A percentile compares a stretch with the other conserved stretches of the same genome.
Conservation (phyloP, 2,329 filamentous ascomycete genomes). For the Aureobasidium sp. region DNA sequence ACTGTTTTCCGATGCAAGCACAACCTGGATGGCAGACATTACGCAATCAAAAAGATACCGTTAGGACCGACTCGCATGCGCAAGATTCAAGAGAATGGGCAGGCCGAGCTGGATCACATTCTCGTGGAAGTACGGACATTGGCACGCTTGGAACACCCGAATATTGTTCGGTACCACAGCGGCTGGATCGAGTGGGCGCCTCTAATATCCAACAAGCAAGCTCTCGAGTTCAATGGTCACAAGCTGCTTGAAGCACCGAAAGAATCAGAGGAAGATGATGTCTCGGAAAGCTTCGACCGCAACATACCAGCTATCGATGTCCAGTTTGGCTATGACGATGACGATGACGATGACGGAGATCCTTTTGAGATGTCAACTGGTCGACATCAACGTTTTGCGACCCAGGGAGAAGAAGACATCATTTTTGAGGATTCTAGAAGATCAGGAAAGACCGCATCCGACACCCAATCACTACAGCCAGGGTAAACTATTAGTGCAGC, state of each 20-base stretch:
- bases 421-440: neutral
- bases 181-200: slow-evolving; percentile 53
- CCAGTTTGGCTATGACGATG: slow-evolving; percentile 12
- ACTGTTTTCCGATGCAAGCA: slow-evolving; percentile 57
- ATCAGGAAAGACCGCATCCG: neutral
- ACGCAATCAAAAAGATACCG: slow-evolving; percentile 61
- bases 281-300: neutral
- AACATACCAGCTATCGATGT: slow-evolving; percentile 5
- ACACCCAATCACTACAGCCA: slow-evolving; percentile 9
- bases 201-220: slow-evolving; percentile 1
- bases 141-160: slow-evolving; percentile 56
- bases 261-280: neutral
- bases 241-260: slow-evolving; percentile 12
- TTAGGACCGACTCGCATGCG: slow-evolving; percentile 47
- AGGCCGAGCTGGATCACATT: slow-evolving; percentile 49
- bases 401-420: neutral
- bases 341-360: neutral
- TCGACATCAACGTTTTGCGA: neutral
- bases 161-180: slow-evolving; percentile 60
- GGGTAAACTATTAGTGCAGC: neutral
- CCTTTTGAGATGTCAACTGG: slow-evolving; percentile 1
- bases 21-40: slow-evolving; percentile 54
- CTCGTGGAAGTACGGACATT: slow-evolving; percentile 56
- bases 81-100: slow-evolving; percentile 45
- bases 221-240: slow-evolving; percentile 5